Evolutionary conservation across 176 grass and related monocot genomes (phyloP), one percentile per base, ranked within the genome.

Genomic region (Bromus sterilis): DNA sequence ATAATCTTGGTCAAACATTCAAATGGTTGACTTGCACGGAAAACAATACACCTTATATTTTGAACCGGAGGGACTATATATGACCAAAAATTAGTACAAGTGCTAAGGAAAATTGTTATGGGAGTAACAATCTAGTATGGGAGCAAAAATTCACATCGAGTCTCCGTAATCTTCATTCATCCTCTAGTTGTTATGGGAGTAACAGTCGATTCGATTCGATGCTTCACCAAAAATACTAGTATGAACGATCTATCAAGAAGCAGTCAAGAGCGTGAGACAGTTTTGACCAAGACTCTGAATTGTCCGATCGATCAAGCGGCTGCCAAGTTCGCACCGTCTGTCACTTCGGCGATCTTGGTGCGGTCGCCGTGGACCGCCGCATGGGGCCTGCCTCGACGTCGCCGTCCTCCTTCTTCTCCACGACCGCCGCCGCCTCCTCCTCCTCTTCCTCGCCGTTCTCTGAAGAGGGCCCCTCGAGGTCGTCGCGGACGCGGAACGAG

Each of bases 351-450:
- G 82, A 89, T 85, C 87, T 81, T 53, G 82, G 82, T 2, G 82
- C 35, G 24, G 35, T 39, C 20, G 77, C 82, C 70, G 80, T 85
- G 82, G 82, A 63, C 21, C 87, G 71, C 25, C 78, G 82, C 42
- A 78, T 89, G 0, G 87, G 87, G 25, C 87, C 82, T 18, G 78
- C 63, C 82, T 89, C 87, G 7, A 81, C 33, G 78, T 95, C 88
- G 72, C 83, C 88, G 56, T 91, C 90, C 46, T 97, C 91, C 84
- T 87, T 90, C 88, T 93, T 93, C 92, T 94, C 92, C 4, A 88
- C 85, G 33, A 91, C 87, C 4, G 75, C 71, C 13, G 83, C 29
- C 30, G 18, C 40, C 33, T 78, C 93, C 25, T 24, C 33, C 11
- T 12, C 26, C 56, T 44, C 57, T 37, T 26, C 64, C 41, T 87